phyloP scores from a whole-genome alignment of 208 protist species.

The Trypanosoma boissoni region DNA sequence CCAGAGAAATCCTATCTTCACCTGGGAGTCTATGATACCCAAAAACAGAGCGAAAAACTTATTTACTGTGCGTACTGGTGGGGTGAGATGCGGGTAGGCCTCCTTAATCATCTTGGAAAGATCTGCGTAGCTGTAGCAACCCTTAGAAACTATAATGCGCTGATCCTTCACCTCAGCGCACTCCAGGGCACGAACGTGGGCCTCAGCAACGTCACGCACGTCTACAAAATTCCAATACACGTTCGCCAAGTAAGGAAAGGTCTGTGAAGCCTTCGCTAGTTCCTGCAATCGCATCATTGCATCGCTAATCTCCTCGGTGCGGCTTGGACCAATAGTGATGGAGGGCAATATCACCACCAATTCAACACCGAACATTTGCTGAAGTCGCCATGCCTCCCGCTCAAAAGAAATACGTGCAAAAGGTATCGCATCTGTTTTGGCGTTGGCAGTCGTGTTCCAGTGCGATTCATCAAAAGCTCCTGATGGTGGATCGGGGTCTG shows the following conservation, averaged over 20 bases:
- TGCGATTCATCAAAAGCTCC: constrained; percentile 75
- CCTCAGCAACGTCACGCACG: constrained; percentile 84
- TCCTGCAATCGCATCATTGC: constrained; percentile 67
- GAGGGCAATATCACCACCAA: constrained; percentile 86
- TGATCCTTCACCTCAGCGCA: constrained; percentile 62
- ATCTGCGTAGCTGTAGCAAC: constrained; percentile 72
- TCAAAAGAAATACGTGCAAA: constrained; percentile 85
- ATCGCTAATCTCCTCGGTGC: constrained; percentile 78
- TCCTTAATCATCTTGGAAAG: constrained; percentile 68
- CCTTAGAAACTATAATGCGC: constrained; percentile 82
- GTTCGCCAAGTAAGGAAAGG: constrained; percentile 80
- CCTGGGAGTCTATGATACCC: constrained; percentile 39
- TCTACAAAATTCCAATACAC: constrained; percentile 92
- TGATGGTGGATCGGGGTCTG: constrained; percentile 54
- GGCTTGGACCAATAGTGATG: constrained; percentile 79
- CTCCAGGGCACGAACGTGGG: constrained; percentile 80
- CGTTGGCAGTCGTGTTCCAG: constrained; percentile 76
- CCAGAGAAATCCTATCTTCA: constrained; percentile 81
- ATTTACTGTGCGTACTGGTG: constrained; percentile 72
- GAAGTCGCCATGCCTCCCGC: constrained; percentile 83
- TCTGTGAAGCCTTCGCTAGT: constrained; percentile 61
- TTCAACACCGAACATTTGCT: constrained; percentile 88
- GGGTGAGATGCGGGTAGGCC: constrained; percentile 72
- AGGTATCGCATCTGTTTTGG: constrained; percentile 66
- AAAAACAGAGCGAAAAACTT: constrained; percentile 78